Evolutionary conservation across 192 early-diverging fungal species (phyloP).

Genomic region (Gaertneriomyces sp.): DNA sequence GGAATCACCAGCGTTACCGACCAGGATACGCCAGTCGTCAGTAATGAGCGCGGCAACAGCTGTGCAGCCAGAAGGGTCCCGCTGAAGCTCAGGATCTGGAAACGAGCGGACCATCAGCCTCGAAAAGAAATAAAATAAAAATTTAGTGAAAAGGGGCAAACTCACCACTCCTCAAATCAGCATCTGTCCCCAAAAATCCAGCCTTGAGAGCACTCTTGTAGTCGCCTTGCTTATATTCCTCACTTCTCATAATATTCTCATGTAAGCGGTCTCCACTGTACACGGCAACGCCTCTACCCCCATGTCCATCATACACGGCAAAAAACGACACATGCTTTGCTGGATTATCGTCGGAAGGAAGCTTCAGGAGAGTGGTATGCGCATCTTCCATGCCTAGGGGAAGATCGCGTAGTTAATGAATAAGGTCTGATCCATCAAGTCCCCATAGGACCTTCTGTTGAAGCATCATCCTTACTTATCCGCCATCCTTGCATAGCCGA

Average conservation of each 20-base stretch:
- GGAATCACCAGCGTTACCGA: slow-evolving; percentile 96
- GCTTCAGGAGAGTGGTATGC: slow-evolving; percentile 78
- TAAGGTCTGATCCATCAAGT: neutral
- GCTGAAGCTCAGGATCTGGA: slow-evolving; percentile 66
- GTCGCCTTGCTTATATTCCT: slow-evolving; percentile 64
- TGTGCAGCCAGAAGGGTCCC: slow-evolving; percentile 94
- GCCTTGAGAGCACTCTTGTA: slow-evolving; percentile 75
- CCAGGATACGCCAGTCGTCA: slow-evolving; percentile 73
- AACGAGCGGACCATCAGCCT: neutral
- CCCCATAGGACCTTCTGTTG: neutral
- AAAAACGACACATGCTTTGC: slow-evolving; percentile 72
- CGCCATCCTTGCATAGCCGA: slow-evolving; percentile 98
- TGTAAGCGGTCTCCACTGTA: slow-evolving; percentile 80
- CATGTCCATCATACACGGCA: slow-evolving; percentile 97
- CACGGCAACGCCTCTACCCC: slow-evolving; percentile 77
- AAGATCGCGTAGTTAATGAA: neutral
- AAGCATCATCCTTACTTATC: slow-evolving; percentile 54
- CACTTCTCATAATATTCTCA: slow-evolving; percentile 59
- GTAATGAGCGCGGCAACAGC: slow-evolving; percentile 85
- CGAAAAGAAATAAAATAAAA: neutral
- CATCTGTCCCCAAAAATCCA: slow-evolving; percentile 80
- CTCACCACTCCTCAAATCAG: slow-evolving; percentile 67
- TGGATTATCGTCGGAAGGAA: slow-evolving; percentile 39
- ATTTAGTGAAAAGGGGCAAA: neutral
- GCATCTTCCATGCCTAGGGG: slow-evolving; percentile 91